These are phyloP conservation scores for Crotalaria pallida DNA, from an alignment of 306 rosid genomes.

Conservation along the genomic window DNA sequence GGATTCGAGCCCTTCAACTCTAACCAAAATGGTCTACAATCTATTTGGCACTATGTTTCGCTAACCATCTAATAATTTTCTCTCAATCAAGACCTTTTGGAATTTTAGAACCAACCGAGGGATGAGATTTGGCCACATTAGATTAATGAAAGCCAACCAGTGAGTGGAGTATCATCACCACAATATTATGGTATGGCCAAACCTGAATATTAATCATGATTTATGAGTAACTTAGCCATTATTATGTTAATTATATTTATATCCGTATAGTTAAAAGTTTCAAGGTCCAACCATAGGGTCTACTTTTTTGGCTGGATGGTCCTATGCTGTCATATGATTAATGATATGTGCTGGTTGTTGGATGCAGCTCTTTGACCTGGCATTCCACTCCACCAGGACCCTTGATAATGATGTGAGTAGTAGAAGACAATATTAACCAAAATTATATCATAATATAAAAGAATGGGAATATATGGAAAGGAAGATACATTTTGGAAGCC, in stretches of 20 bases:
- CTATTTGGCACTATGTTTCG: too few relatives aligned
- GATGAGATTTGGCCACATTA: neutral
- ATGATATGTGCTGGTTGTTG: slow-evolving; percentile 3
- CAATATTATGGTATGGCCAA: slow-evolving; percentile 22
- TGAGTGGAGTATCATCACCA: slow-evolving; percentile 4
- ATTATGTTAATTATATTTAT: slow-evolving; percentile 13
- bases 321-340: slow-evolving; percentile 1
- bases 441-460: slow-evolving; percentile 12
- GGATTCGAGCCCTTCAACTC: too few relatives aligned
- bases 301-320: slow-evolving; percentile 27
- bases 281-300: slow-evolving; percentile 19
- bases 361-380: slow-evolving; percentile 54
- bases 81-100: neutral
- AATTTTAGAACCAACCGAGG: neutral
- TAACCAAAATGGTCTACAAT: too few relatives aligned
- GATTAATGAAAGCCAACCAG: slow-evolving; percentile 1
- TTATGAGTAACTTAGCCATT: neutral
- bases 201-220: neutral
- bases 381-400: slow-evolving; percentile 59
- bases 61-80: too few relatives aligned
- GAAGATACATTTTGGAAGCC: slow-evolving; percentile 43
- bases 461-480: slow-evolving; percentile 25
- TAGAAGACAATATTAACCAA: slow-evolving; percentile 52
- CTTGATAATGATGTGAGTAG: slow-evolving; percentile 69
- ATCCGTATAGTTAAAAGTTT: neutral